Conservation (phyloP, 2,329 filamentous ascomycete genomes). For the Penicillium palitans region DNA sequence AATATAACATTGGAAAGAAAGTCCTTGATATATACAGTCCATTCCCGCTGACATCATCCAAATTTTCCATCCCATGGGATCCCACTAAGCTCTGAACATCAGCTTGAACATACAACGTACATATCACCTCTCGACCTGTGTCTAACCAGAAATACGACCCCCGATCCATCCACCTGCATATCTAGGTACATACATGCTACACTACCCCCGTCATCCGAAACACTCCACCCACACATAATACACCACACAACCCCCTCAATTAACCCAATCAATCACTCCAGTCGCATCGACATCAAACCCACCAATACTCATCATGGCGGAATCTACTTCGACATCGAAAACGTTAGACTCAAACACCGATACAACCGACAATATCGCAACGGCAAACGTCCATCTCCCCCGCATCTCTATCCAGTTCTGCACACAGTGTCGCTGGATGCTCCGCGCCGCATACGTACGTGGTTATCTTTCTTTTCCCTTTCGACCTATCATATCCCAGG, state of each 20-base stretch:
- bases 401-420: slow-evolving; percentile 87
- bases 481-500: not conserved
- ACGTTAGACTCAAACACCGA: not conserved
- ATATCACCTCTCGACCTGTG: not conserved
- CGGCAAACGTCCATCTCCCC: slow-evolving; percentile 50
- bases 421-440: slow-evolving; percentile 91
- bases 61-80: not conserved
- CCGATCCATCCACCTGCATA: not conserved
- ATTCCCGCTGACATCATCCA: slow-evolving; percentile 28
- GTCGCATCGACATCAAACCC: not conserved
- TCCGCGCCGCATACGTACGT: slow-evolving; percentile 78
- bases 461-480: not conserved
- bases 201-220: not conserved
- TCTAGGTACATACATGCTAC: not conserved
- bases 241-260: not conserved
- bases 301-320: not conserved
- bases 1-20: not conserved
- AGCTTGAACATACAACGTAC: not conserved
- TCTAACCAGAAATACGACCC: not conserved
- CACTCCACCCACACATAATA: not conserved
- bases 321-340: not conserved
- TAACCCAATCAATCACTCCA: not conserved
- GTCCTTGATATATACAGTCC: not conserved
- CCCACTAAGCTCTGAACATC: not conserved
- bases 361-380: not conserved